Conservation (phyloP, 2,329 filamentous ascomycete genomes). For the Fusarium solani-melongenae region DNA sequence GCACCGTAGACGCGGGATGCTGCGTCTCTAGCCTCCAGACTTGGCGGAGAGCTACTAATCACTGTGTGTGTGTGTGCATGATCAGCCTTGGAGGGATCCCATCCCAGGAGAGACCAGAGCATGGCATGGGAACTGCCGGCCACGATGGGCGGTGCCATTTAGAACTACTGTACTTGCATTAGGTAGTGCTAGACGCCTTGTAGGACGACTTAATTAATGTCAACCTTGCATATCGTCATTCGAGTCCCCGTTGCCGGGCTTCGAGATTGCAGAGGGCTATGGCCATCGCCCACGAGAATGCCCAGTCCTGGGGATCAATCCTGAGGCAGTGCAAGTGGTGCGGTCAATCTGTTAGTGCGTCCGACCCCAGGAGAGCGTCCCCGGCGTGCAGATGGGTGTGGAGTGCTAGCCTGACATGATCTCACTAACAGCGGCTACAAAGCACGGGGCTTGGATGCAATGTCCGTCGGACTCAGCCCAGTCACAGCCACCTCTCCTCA, state of each 20-base stretch:
- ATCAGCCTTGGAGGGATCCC: constrained; percentile 37
- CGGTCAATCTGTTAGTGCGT: background rate
- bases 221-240: constrained; percentile 2
- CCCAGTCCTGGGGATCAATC: background rate
- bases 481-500: constrained; percentile 26
- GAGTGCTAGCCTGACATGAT: background rate
- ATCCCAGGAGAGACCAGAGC: constrained; percentile 1
- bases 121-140: constrained; percentile 24
- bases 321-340: background rate
- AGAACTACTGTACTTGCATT: background rate
- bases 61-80: constrained; percentile 23
- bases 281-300: background rate
- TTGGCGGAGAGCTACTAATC: constrained; percentile 1
- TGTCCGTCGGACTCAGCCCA: constrained; percentile 29
- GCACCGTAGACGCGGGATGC: constrained; percentile 27
- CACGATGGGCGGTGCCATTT: background rate
- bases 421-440: constrained; percentile 22
- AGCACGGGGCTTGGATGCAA: constrained; percentile 7
- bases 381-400: background rate
- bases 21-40: constrained; percentile 16
- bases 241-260: background rate
- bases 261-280: background rate
- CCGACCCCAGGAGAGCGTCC: background rate
- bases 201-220: background rate
- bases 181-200: background rate